A percentile compares a stretch with the other conserved stretches of the same genome.
Conservation (phyloP, 108 stramenopile genomes). For the Skeletonema potamos region DNA sequence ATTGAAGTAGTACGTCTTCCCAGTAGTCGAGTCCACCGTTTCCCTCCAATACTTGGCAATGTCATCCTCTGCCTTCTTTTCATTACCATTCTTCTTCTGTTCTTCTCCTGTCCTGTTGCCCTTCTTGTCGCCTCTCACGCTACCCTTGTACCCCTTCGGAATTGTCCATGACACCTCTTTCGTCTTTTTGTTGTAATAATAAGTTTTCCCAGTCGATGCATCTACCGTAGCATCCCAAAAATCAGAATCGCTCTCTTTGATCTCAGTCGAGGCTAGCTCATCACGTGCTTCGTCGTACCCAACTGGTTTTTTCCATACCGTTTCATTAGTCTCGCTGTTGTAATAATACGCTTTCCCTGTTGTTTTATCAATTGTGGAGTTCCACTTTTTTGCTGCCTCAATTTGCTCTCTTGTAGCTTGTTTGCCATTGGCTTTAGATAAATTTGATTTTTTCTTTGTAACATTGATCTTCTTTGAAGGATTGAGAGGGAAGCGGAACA, state of each 20-base stretch:
- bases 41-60: conserved; percentile 40
- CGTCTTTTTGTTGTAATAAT: conserved; percentile 73
- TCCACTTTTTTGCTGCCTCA: conserved; percentile 25
- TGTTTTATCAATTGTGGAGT: not conserved
- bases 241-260: not conserved
- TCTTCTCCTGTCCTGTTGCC: conserved; percentile 1
- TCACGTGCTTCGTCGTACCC: conserved; percentile 18
- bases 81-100: not conserved
- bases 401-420: not conserved
- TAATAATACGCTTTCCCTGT: conserved; percentile 23
- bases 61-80: conserved; percentile 16
- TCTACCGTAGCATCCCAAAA: conserved; percentile 62
- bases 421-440: not conserved
- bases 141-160: conserved; percentile 54
- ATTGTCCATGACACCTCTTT: conserved; percentile 72
- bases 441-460: not conserved
- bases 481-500: not conserved
- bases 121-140: conserved; percentile 15
- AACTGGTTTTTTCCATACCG: conserved; percentile 16
- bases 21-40: conserved; percentile 38
- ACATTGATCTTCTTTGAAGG: not conserved
- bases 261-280: not conserved
- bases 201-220: conserved; percentile 57
- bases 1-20: conserved; percentile 73
- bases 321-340: conserved; percentile 16